Evolutionary conservation across 148 eudicot species (phyloP).

Genomic region (Fagopyrum tataricum): DNA sequence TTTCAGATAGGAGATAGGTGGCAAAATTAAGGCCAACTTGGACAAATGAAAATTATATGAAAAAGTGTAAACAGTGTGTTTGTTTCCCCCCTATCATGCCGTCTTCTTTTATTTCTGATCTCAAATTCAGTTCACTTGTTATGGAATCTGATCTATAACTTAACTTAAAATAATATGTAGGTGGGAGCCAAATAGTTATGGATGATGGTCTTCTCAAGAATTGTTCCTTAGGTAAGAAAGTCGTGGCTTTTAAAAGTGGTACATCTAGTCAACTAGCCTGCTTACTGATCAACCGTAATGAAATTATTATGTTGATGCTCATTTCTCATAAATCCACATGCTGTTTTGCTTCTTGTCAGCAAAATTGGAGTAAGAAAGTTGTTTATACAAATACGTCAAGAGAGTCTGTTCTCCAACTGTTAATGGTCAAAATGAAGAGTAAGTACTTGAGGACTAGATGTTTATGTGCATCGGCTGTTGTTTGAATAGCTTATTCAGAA

Average conservation of each 20-base stretch:
- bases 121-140: background rate
- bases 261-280: constrained; percentile 6
- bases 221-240: constrained; percentile 85
- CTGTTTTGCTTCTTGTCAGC: constrained; percentile 33
- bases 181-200: constrained; percentile 92
- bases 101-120: too few species aligned
- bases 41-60: too few species aligned
- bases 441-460: constrained; percentile 25
- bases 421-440: constrained; percentile 95
- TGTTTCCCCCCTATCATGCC: too few species aligned
- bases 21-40: too few species aligned
- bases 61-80: too few species aligned
- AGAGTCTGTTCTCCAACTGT: constrained; percentile 83
- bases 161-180: constrained; percentile 26
- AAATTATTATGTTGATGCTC: background rate
- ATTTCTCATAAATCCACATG: constrained; percentile 12
- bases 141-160: background rate
- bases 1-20: too few species aligned
- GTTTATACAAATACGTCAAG: constrained; percentile 66
- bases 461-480: background rate
- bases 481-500: background rate
- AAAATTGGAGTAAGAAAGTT: constrained; percentile 66
- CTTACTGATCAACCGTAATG: background rate
- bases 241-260: constrained; percentile 12
- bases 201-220: constrained; percentile 87